These are phyloP conservation scores for Cladosporium sp. DNA, from an alignment of 2,329 filamentous ascomycete species.

Conservation along the genomic window DNA sequence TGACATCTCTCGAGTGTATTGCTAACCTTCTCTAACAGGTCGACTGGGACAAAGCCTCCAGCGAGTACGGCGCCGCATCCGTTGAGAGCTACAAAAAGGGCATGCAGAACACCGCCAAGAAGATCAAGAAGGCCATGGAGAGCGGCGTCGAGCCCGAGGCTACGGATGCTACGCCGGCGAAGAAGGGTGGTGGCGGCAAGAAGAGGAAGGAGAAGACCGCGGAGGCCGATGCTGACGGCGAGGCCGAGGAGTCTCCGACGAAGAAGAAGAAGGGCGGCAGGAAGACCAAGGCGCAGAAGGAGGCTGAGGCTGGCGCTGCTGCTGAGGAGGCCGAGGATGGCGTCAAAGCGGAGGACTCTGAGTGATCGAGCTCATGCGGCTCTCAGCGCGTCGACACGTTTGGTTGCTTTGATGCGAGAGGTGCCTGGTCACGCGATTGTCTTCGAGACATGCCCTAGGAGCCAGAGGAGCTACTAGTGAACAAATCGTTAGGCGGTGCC, in stretches of 20 bases:
- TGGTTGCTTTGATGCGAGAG: not conserved
- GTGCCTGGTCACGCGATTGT: not conserved
- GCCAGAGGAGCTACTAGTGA: not conserved
- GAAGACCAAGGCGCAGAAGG: not conserved
- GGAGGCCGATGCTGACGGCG: slow-evolving; percentile 1
- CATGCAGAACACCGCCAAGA: slow-evolving; percentile 30
- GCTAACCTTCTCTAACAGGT: slow-evolving; percentile 20
- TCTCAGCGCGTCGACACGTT: not conserved
- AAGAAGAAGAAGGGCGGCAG: slow-evolving; percentile 13
- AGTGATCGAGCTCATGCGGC: not conserved
- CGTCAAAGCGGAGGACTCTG: slow-evolving; percentile 8
- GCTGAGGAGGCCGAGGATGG: not conserved
- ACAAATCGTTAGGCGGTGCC: not conserved
- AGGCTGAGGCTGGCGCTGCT: not conserved
- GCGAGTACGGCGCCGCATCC: slow-evolving; percentile 30
- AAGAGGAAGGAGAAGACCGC: slow-evolving; percentile 2
- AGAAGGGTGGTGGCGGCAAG: not conserved
- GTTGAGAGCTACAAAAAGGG: slow-evolving; percentile 30
- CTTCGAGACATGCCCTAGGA: not conserved
- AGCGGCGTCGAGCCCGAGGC: slow-evolving; percentile 19
- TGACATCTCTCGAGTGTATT: not conserved
- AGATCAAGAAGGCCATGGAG: slow-evolving; percentile 29
- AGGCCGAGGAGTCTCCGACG: slow-evolving; percentile 4
- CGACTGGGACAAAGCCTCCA: slow-evolving; percentile 33
- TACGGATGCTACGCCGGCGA: not conserved